phyloP scores from a whole-genome alignment of 495 filamentous ascomycete species.

The Daldinia decipiens region DNA sequence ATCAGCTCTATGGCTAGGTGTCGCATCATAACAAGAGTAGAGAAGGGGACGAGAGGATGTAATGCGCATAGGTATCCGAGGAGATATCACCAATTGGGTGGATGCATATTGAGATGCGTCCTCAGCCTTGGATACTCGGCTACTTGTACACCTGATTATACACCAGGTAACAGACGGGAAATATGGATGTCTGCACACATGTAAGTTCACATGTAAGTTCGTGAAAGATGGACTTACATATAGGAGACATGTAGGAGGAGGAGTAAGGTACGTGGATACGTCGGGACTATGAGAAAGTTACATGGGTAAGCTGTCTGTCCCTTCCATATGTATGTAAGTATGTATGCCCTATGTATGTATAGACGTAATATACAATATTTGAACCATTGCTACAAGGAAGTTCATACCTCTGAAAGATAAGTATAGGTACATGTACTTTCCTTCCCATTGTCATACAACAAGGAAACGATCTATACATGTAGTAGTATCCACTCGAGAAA shows the following conservation, averaged over 20 bases:
- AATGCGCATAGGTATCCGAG: conserved; percentile 27
- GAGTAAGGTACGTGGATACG: conserved; percentile 2
- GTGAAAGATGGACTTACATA: not conserved
- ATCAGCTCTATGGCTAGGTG: conserved; percentile 21
- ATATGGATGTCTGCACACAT: no score
- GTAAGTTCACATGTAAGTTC: not conserved
- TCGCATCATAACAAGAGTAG: conserved; percentile 19
- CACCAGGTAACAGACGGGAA: not conserved
- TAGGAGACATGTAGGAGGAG: not conserved
- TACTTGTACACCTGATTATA: not conserved
- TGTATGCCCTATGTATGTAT: no score
- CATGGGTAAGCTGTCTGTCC: no score
- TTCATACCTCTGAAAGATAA: no score
- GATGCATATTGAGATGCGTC: conserved; percentile 22
- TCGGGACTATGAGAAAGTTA: not conserved
- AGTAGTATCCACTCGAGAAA: not conserved
- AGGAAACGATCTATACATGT: no score
- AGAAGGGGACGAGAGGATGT: conserved; percentile 5
- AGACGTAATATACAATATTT: no score
- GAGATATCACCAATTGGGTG: conserved; percentile 17
- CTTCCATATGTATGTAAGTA: no score
- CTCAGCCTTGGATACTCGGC: conserved; percentile 19
- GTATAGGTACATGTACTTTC: no score
- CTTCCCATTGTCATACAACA: no score
- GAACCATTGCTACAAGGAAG: no score